phyloP scores from a whole-genome alignment of 2,329 filamentous ascomycete species.

The Aspergillus sp. region DNA sequence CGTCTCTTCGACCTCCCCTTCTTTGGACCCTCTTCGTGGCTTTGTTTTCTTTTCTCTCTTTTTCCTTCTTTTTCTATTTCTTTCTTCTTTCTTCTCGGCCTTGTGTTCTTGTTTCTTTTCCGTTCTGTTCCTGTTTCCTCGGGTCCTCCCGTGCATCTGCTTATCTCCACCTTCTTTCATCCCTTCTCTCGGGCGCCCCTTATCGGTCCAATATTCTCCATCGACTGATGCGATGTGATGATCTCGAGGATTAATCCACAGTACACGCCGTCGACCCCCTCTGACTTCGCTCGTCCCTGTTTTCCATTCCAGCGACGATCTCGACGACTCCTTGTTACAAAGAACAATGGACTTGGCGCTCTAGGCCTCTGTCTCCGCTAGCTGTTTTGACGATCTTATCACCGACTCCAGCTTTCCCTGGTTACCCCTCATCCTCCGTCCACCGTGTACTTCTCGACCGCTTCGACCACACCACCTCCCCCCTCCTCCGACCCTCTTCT shows the following conservation, averaged over 20 bases:
- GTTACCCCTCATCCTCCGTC: slow-evolving; percentile 8
- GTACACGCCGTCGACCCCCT: slow-evolving; percentile 12
- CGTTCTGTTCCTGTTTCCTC: slow-evolving; percentile 6
- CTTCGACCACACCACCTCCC: slow-evolving; percentile 8
- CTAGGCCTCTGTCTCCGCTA: slow-evolving; percentile 4
- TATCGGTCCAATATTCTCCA: slow-evolving; percentile 16
- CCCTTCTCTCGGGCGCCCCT: slow-evolving; percentile 8
- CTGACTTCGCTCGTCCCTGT: background rate
- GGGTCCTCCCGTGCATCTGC: slow-evolving; percentile 17
- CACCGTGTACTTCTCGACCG: slow-evolving; percentile 8
- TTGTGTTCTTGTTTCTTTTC: background rate
- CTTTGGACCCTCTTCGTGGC: background rate
- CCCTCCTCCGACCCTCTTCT: background rate
- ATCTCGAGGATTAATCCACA: slow-evolving; percentile 13
- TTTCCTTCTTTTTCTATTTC: background rate
- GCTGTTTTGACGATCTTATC: slow-evolving; percentile 3
- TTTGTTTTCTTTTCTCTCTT: background rate
- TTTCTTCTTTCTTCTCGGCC: background rate
- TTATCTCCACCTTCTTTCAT: slow-evolving; percentile 22
- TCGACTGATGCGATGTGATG: slow-evolving; percentile 33
- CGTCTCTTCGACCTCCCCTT: background rate
- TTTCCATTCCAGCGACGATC: background rate
- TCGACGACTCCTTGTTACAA: background rate
- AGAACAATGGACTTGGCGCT: slow-evolving; percentile 16
- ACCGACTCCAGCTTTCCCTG: slow-evolving; percentile 2